Evolutionary conservation across 2,329 filamentous ascomycete genomes (phyloP), one percentile per base, ranked within the genome.

Genomic region (Penicillium sp.): DNA sequence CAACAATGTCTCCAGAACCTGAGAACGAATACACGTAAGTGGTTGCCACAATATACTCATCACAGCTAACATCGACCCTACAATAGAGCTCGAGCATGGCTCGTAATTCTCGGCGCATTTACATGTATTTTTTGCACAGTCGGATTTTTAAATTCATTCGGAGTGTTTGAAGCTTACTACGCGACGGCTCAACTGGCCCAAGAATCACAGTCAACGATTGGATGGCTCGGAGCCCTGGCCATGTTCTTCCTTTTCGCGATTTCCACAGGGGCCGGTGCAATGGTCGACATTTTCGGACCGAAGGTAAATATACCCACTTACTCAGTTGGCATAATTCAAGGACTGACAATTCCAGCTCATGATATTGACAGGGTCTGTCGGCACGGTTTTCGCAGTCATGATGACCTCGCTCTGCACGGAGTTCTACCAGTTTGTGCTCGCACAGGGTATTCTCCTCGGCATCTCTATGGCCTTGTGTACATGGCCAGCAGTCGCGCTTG

Each of bases 351-450:
- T 18, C 8, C 46, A 73, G 69, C 15, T 69, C 1, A 58, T 73
- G 50, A 53, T 73, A 6, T 66, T 59, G 25, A 18, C 61, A 1
- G 71, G 70, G 6, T 67, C 67, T 2, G 7, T 70, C 6, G 64
- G 62, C 5, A 66, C 55, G 3, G 57, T 75, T 0, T 67, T 75
- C 44, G 58, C 63, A 0, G 47, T 74, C 1, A 71, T 76, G 69
- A 73, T 76, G 70, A 69, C 63, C 4, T 74, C 71, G 6, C 56
- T 76, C 14, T 75, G 73, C 57, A 57, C 62, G 2, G 51, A 70
- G 25, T 71, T 72, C 46, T 75, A 69, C 35, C 73, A 77, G 49
- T 73, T 77, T 29, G 53, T 77, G 3, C 72, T 77, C 11, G 69
- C 71, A 1, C 74, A 77, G 35, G 73, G 69, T 0, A 49, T 75